Evolutionary conservation across 1,139 yeast species (phyloP).

Genomic region (Taiozyma sp.): DNA sequence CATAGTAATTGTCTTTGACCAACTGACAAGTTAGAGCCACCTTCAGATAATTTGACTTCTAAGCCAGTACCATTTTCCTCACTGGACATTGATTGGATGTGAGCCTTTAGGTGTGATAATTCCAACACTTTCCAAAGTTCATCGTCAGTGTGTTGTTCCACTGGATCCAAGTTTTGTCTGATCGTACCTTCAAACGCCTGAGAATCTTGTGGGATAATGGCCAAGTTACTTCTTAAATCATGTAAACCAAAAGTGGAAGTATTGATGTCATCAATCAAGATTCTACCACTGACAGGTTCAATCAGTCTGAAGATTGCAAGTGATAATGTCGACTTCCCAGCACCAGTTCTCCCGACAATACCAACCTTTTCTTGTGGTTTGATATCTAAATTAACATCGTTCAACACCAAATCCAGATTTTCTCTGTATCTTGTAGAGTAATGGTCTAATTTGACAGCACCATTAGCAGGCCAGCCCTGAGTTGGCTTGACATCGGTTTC

Average conservation of each 20-base stretch:
- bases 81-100: constrained; percentile 33
- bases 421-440: constrained; percentile 63
- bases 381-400: constrained; percentile 46
- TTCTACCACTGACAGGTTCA: constrained; percentile 56
- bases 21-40: constrained; percentile 69
- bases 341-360: constrained; percentile 84
- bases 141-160: constrained; percentile 43
- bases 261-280: constrained; percentile 46
- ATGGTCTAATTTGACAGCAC: constrained; percentile 50
- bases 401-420: constrained; percentile 55
- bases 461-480: constrained; percentile 56
- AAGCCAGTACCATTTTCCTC: constrained; percentile 22
- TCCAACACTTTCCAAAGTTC: constrained; percentile 52
- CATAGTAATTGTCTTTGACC: constrained; percentile 80
- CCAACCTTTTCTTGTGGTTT: constrained; percentile 68
- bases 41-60: constrained; percentile 46
- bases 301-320: constrained; percentile 70
- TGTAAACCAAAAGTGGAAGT: constrained; percentile 42
- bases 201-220: constrained; percentile 70
- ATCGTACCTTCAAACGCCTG: constrained; percentile 62
- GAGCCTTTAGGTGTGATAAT: constrained; percentile 48
- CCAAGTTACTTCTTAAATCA: constrained; percentile 49
- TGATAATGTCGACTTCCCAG: constrained; percentile 74
- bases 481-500: constrained; percentile 37
- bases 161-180: constrained; percentile 59